Evolutionary conservation across 2,329 filamentous ascomycete species (phyloP).

Genomic region (Clathrospora elynae): DNA sequence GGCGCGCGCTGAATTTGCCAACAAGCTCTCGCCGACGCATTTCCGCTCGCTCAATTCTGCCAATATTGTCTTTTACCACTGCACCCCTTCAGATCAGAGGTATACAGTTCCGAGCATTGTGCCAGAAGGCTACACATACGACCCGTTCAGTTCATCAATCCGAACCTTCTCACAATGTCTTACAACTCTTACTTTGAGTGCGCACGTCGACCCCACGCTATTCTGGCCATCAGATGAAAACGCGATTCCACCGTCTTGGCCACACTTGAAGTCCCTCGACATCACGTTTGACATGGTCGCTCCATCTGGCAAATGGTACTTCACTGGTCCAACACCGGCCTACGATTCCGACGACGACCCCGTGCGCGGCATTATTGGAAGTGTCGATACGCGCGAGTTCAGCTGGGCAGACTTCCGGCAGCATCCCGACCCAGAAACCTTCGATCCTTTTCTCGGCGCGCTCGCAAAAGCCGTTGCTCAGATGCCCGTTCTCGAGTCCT

Average conservation of each 20-base stretch:
- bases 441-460: constrained; percentile 22
- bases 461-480: constrained; percentile 23
- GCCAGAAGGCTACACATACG: constrained; percentile 8
- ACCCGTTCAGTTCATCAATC: constrained; percentile 18
- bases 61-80: constrained; percentile 8
- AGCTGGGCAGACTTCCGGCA: constrained; percentile 12
- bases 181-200: constrained; percentile 14
- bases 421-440: constrained; percentile 15
- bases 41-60: constrained; percentile 7
- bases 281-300: constrained; percentile 12
- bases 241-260: constrained; percentile 11
- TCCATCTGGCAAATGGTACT: constrained; percentile 20
- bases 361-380: constrained; percentile 6
- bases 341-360: constrained; percentile 1
- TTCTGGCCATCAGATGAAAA: constrained; percentile 19
- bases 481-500: constrained; percentile 18
- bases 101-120: constrained; percentile 6
- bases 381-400: constrained; percentile 1
- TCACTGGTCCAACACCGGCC: constrained; percentile 12
- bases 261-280: constrained; percentile 14
- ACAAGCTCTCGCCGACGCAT: not conserved
- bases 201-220: constrained; percentile 15
- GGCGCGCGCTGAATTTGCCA: constrained; percentile 6
- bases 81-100: constrained; percentile 7
- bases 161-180: constrained; percentile 17